These are phyloP conservation scores for Tuber aestivum DNA, from an alignment of 495 filamentous ascomycete species.

Conservation along the genomic window DNA sequence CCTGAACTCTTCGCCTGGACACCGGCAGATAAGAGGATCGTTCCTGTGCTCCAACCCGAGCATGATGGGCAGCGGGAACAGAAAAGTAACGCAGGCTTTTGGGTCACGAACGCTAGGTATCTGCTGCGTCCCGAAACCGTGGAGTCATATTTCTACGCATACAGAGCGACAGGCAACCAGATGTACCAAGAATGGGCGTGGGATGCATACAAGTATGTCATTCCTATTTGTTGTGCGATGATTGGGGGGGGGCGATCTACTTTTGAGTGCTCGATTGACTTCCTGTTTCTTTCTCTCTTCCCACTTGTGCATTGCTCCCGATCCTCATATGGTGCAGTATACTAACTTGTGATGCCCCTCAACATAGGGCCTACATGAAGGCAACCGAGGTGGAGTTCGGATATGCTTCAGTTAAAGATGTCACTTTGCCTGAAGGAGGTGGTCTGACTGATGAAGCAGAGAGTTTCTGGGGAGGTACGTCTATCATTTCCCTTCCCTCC, in stretches of 20 bases:
- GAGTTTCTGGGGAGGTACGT: slow-evolving; percentile 42
- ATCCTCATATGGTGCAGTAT: background rate
- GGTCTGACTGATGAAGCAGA: slow-evolving; percentile 39
- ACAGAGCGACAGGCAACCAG: slow-evolving; percentile 47
- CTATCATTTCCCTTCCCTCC: slow-evolving; percentile 3
- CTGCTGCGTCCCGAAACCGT: slow-evolving; percentile 46
- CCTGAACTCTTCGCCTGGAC: slow-evolving; percentile 40
- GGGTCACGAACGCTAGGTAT: slow-evolving; percentile 42
- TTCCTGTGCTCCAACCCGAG: slow-evolving; percentile 32
- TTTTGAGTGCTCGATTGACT: background rate
- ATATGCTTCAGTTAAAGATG: slow-evolving; percentile 40
- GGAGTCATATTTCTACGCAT: slow-evolving; percentile 48
- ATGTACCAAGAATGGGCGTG: slow-evolving; percentile 48
- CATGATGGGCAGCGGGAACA: slow-evolving; percentile 35
- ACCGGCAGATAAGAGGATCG: slow-evolving; percentile 27
- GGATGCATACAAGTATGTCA: slow-evolving; percentile 43
- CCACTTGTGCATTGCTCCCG: background rate
- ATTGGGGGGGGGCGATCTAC: background rate
- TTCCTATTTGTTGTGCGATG: background rate
- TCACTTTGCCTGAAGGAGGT: slow-evolving; percentile 34
- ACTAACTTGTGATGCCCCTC: background rate
- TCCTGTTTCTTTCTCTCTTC: slow-evolving; percentile 2
- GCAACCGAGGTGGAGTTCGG: slow-evolving; percentile 36
- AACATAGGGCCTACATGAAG: slow-evolving; percentile 30
- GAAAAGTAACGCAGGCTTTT: slow-evolving; percentile 36